Evolutionary conservation across 352 stramenopile species (phyloP).

Genomic region (Pythium sukuiense): DNA sequence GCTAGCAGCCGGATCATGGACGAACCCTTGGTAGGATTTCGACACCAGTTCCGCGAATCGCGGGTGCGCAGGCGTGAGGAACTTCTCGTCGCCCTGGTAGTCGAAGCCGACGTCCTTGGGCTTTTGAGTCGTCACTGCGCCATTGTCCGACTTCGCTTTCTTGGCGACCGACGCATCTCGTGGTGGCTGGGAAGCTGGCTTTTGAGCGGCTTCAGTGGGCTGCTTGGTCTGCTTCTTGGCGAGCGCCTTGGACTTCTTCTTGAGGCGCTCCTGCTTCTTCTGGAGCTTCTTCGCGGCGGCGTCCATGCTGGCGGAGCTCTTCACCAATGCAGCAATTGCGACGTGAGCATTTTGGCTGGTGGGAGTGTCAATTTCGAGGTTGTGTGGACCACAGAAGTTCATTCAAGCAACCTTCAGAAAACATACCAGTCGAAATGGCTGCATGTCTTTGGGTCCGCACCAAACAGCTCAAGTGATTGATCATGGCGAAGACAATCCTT

Average conservation of each 20-base stretch:
- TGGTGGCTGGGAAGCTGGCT: background rate
- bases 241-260: conserved; percentile 32
- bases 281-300: conserved; percentile 28
- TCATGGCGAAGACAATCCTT: too few species aligned
- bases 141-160: conserved; percentile 9
- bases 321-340: background rate
- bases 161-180: conserved; percentile 8
- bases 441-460: background rate
- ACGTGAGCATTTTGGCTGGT: conserved; percentile 6
- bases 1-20: conserved; percentile 24
- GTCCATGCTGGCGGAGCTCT: conserved; percentile 3
- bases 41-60: conserved; percentile 22
- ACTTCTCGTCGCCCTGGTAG: conserved; percentile 29
- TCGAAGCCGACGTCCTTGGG: conserved; percentile 11
- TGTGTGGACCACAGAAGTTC: background rate
- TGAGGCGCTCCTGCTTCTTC: conserved; percentile 32
- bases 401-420: background rate
- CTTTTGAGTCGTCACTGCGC: background rate
- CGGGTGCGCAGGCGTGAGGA: conserved; percentile 27
- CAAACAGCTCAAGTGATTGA: background rate
- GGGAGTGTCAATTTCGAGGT: background rate
- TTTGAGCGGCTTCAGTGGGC: background rate
- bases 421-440: background rate
- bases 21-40: conserved; percentile 28
- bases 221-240: conserved; percentile 23